Base-by-base conservation (phyloP, 78 protist genomes). In the Capsaspora owczarzaki region DNA sequence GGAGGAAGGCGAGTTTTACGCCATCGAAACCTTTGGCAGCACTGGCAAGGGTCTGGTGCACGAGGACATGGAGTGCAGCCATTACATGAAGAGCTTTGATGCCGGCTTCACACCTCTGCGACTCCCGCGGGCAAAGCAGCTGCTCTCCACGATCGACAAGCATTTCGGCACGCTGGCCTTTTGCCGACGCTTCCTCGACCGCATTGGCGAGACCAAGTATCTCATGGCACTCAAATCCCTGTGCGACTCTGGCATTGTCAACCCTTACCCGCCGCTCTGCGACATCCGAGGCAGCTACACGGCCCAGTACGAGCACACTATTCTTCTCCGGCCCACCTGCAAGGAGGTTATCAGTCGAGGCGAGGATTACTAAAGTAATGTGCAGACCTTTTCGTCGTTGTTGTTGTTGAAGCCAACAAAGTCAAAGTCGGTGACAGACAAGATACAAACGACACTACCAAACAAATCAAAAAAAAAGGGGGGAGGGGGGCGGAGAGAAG, bases 1-100 rank as follows among this genome's bases (percentile, higher is more conserved):
- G 79, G 78, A 66, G 51, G 77, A 44, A 37, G 43, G 97, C 49
- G 99, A 97, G 81, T 29, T 91, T 46, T 98, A 79, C 49, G 99
- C 99, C n/a, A 96, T 98, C 37, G 99, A 98, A 79, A 98, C 99
- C 31, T 98, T 98, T 79, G 99, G 99, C 40, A 87, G 95, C 33
- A 96, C 98, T 19, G 98, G 98, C 61, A 89, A 82, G 44, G 97
- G 90, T 2, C 23, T 49, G n/a, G 95, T 94, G 0, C 12, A 47
- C 20, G 98, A 93, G 70, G 97, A 92, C 81, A 40, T 82, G 31
- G 98, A 94, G 44, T 91, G 96, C 87, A 31, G 51, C 31, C 99
- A 97, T 85, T 97, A 92, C 86, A 95, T 96, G 98, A 85, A 79
- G 77, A 56, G 63, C 51, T 86, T 78, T 35, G 84, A 89, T 12